Conservation (phyloP, 495 filamentous ascomycete species). For the Stereocaulon alpinum region DNA sequence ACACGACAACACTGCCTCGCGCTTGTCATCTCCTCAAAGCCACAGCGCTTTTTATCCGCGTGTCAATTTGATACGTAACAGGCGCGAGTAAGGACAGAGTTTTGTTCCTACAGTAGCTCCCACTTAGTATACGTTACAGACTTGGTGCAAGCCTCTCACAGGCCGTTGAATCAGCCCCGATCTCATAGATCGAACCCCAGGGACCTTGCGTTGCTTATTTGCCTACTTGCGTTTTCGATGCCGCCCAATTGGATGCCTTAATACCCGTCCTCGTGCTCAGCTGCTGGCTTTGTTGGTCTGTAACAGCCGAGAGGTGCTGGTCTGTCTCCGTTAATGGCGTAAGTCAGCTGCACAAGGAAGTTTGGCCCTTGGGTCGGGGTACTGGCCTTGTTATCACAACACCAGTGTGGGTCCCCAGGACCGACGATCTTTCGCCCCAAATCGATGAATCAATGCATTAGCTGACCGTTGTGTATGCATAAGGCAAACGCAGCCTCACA, state of each 20-base stretch:
- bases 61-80: constrained; percentile 14
- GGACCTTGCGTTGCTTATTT: neutral
- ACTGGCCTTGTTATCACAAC: neutral
- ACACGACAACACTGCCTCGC: neutral
- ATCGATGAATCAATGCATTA: neutral
- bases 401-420: constrained; percentile 2
- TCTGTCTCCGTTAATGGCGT: neutral
- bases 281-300: neutral
- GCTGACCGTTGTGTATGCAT: constrained; percentile 9
- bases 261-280: neutral
- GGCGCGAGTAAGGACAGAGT: constrained; percentile 13
- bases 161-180: constrained; percentile 1
- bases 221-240: constrained; percentile 1
- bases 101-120: constrained; percentile 21
- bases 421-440: constrained; percentile 13
- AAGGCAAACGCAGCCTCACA: constrained; percentile 8
- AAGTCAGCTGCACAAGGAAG: neutral
- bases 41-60: constrained; percentile 13
- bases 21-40: neutral
- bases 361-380: neutral
- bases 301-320: neutral
- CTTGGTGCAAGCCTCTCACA: neutral
- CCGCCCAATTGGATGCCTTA: constrained; percentile 7
- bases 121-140: constrained; percentile 10
- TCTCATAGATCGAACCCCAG: neutral